phyloP scores from a whole-genome alignment of 129 eudicot species.

The Gnaphalium uliginosum region DNA sequence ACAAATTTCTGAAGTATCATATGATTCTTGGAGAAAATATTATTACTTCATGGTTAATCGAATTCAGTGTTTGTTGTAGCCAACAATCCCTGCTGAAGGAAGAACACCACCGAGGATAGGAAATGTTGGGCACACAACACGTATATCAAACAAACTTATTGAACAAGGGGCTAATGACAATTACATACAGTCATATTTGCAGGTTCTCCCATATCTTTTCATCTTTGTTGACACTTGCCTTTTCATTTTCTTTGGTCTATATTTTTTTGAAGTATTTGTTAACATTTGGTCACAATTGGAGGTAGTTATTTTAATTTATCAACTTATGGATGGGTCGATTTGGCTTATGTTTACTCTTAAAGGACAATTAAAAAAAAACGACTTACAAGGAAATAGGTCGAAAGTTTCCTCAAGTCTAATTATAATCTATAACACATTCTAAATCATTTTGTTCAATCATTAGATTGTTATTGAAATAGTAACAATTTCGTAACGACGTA shows the following conservation, averaged over 20 bases:
- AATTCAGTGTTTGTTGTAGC: slow-evolving; percentile 55
- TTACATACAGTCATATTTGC: slow-evolving; percentile 57
- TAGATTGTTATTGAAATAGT: not conserved
- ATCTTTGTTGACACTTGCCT: not conserved
- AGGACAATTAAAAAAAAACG: not conserved
- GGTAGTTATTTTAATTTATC: not conserved
- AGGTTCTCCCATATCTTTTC: slow-evolving; percentile 51
- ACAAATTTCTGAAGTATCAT: not conserved
- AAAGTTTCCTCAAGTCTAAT: not conserved
- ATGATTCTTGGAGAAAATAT: slow-evolving; percentile 14
- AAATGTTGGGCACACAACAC: slow-evolving; percentile 90
- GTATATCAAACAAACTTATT: slow-evolving; percentile 84
- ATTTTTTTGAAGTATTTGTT: not conserved
- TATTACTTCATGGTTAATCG: slow-evolving; percentile 4
- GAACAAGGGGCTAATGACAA: slow-evolving; percentile 67
- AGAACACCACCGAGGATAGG: slow-evolving; percentile 79
- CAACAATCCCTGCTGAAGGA: slow-evolving; percentile 74
- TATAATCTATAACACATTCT: not conserved
- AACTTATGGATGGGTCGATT: not conserved
- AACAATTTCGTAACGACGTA: not conserved
- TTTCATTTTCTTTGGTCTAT: not conserved
- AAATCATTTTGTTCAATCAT: not conserved
- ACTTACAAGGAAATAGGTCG: not conserved
- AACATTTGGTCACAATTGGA: not conserved
- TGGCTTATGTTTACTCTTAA: not conserved